phyloP scores from a whole-genome alignment of 1,139 yeast species.

The Trichomonascaceae sp. region DNA sequence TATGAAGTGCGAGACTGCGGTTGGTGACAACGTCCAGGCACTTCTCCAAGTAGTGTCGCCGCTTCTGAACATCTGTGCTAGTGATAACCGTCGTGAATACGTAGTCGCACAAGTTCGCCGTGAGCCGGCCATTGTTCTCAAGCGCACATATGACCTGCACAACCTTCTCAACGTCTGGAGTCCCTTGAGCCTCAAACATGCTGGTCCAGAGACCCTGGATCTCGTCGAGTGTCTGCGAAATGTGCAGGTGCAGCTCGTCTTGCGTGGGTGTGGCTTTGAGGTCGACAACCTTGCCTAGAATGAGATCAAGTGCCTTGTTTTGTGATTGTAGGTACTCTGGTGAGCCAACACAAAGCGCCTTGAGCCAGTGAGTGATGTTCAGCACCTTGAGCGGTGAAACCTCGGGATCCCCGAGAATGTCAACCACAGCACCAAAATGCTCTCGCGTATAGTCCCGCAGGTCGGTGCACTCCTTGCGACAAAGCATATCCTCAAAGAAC shows the following conservation, averaged over 20 bases:
- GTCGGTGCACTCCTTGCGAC: slow-evolving; percentile 43
- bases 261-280: neutral
- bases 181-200: neutral
- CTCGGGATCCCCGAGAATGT: neutral
- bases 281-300: neutral
- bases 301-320: too few species aligned
- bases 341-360: too few species aligned
- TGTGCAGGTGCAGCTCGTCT: neutral
- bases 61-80: slow-evolving; percentile 33
- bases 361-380: too few species aligned
- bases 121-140: too few species aligned
- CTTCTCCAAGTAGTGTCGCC: slow-evolving; percentile 40
- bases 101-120: slow-evolving; percentile 47
- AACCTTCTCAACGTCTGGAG: too few species aligned
- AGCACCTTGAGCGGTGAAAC: neutral
- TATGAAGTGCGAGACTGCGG: slow-evolving; percentile 25
- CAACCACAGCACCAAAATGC: slow-evolving; percentile 31
- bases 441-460: slow-evolving; percentile 43
- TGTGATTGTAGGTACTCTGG: too few species aligned
- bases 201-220: neutral
- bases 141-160: too few species aligned
- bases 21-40: slow-evolving; percentile 35
- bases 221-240: neutral
- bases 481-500: slow-evolving; percentile 46
- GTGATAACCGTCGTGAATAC: slow-evolving; percentile 46